These are phyloP conservation scores for Eutypella sp. DNA, from an alignment of 2,329 filamentous ascomycete genomes.

Conservation along the genomic window DNA sequence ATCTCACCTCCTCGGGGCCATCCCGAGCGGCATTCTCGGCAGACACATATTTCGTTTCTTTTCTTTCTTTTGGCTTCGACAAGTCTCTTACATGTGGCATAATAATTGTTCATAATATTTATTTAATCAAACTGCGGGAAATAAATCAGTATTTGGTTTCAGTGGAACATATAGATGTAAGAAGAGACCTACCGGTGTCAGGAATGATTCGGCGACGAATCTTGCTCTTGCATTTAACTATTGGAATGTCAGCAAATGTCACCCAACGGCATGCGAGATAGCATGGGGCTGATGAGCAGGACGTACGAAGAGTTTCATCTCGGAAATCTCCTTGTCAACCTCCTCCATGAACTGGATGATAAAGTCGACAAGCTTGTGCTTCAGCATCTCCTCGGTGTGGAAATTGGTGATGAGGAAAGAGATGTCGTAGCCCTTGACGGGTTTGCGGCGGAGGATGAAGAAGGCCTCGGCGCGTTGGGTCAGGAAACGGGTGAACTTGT, in stretches of 20 bases:
- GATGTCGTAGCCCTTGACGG: constrained; percentile 97
- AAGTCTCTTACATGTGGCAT: neutral
- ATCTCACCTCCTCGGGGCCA: no score
- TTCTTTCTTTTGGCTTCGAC: neutral
- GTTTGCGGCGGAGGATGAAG: constrained; percentile 92
- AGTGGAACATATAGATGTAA: neutral
- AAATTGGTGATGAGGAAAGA: constrained; percentile 98
- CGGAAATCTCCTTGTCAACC: constrained; percentile 98
- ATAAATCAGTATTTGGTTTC: neutral
- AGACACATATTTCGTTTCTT: neutral
- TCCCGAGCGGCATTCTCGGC: neutral
- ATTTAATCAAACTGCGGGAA: neutral
- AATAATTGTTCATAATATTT: neutral
- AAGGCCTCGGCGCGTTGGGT: constrained; percentile 95
- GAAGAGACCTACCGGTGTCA: constrained; percentile 68
- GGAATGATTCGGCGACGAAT: constrained; percentile 97
- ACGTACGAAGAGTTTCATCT: constrained; percentile 99
- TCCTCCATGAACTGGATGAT: constrained; percentile 99
- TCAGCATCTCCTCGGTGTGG: constrained; percentile 97
- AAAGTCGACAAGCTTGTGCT: constrained; percentile 98
- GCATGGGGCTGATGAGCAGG: neutral
- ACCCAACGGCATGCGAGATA: neutral
- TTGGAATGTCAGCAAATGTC: constrained; percentile 23
- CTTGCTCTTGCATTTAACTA: constrained; percentile 93
- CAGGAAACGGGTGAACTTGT: constrained; percentile 97